Evolutionary conservation across 2,329 filamentous ascomycete species (phyloP), one percentile per base, ranked within the genome.

Genomic region (Fusarium xyrophilum): DNA sequence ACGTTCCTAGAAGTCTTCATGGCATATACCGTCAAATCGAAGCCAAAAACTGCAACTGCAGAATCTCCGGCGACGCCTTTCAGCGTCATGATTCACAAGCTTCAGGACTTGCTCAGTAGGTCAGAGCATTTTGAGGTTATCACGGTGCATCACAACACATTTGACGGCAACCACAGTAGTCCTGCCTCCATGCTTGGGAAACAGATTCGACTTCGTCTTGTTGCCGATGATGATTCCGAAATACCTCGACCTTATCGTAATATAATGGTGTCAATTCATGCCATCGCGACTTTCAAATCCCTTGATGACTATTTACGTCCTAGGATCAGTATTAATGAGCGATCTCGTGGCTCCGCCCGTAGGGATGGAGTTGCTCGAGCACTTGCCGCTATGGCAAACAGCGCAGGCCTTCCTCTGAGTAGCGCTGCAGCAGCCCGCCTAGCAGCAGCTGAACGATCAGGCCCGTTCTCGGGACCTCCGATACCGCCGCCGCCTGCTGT

Each of bases 61-160:
- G 88, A 91, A 57, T 91, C 90, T 14, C 89, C 92, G 5, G 85
- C 89, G 0, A 97, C 95, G 0, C 90, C 93, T 2, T 97, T 98
- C 78, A 96, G 93, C 74, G 88, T 97, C 54, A 85, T 99, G 77
- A 90, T 97, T 40, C 91, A 94, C 77, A 99, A 99, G 79, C 84
- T 99, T 33, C 96, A 99, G 79, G 96, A 99, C 80, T 83, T 99
- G 60, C 86, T 99, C 59, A 99, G 96, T 82, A 90, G 96, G 71
- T 96, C 95, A 35, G 96, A 99, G 82, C 94, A 98, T 82, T 99
- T 98, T 74, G 96, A 99, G 76, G 95, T 99, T 44, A 88, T 97
- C 65, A 99, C 96, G 11, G 94, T 98, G 57, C 93, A 97, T 77
- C 92, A 97, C 66, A 97, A 96, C 73, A 90, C 92, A 8, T 92